Conservation (phyloP, 148 eudicot genomes). For the Rhododendron ferrugineum region DNA sequence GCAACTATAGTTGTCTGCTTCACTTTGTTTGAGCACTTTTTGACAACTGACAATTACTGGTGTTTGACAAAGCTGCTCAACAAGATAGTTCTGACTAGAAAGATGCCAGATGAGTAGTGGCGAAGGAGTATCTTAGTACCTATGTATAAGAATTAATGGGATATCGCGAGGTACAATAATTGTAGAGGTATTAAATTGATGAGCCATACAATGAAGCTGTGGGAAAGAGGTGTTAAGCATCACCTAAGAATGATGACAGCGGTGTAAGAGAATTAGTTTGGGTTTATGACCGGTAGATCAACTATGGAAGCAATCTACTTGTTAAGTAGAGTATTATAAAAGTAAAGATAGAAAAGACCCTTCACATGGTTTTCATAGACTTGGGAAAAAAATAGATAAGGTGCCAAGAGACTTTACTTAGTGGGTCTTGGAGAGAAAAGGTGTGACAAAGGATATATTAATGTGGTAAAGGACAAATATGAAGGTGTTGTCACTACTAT, state of each 20-base stretch:
- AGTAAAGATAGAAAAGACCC: not conserved
- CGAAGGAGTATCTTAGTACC: not conserved
- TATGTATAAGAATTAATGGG: not conserved
- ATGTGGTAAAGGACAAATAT: not conserved
- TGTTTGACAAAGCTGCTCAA: not conserved
- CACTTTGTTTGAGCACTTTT: not conserved
- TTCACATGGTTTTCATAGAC: not conserved
- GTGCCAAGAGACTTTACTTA: not conserved
- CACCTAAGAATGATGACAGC: not conserved
- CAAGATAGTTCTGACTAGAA: not conserved
- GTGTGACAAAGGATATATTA: not conserved
- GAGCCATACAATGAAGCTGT: not conserved
- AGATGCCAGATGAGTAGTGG: not conserved
- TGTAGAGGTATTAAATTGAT: too few species aligned
- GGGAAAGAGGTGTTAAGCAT: not conserved
- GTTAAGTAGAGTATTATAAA: not conserved
- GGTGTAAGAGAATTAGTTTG: not conserved
- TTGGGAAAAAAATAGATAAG: not conserved
- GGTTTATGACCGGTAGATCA: not conserved
- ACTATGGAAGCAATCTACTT: not conserved
- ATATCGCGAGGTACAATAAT: not conserved
- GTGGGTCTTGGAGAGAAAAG: not conserved
- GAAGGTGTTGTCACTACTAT: not conserved
- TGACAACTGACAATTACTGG: not conserved
- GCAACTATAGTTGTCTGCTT: not conserved